Conservation (phyloP, 2,329 filamentous ascomycete genomes). For the Tolypocladium endophyticum region DNA sequence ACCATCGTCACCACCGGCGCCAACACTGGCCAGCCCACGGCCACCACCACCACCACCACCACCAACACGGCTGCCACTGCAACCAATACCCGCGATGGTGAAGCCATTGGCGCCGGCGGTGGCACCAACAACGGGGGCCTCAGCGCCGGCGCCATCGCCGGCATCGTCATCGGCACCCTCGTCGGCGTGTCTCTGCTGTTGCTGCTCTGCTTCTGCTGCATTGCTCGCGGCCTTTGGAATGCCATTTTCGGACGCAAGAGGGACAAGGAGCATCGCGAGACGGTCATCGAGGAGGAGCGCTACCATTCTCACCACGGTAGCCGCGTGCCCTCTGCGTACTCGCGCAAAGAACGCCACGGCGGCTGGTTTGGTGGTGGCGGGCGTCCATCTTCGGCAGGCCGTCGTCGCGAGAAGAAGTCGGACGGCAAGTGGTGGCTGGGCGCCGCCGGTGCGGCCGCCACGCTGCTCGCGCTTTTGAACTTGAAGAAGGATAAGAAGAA, state of each 20-base stretch:
- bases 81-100: constrained; percentile 33
- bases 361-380: constrained; percentile 45
- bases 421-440: constrained; percentile 42
- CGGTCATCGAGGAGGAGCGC: constrained; percentile 46
- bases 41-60: constrained; percentile 33
- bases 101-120: constrained; percentile 24
- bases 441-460: constrained; percentile 38
- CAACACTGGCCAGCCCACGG: constrained; percentile 34
- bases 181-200: constrained; percentile 56
- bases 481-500: constrained; percentile 39
- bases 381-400: constrained; percentile 23
- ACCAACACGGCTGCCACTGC: constrained; percentile 40
- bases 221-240: constrained; percentile 51
- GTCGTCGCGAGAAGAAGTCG: constrained; percentile 36
- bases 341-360: constrained; percentile 40
- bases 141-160: constrained; percentile 65
- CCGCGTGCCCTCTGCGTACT: constrained; percentile 28
- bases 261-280: constrained; percentile 43
- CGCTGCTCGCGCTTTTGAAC: constrained; percentile 43
- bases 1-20: constrained; percentile 42
- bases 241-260: constrained; percentile 51
- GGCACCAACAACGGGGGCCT: constrained; percentile 34
- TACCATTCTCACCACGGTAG: constrained; percentile 37
- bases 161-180: constrained; percentile 67
- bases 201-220: constrained; percentile 66